These are phyloP conservation scores for Diphasiastrum complanatum DNA, from an alignment of 83 land plant species.

Conservation along the genomic window DNA sequence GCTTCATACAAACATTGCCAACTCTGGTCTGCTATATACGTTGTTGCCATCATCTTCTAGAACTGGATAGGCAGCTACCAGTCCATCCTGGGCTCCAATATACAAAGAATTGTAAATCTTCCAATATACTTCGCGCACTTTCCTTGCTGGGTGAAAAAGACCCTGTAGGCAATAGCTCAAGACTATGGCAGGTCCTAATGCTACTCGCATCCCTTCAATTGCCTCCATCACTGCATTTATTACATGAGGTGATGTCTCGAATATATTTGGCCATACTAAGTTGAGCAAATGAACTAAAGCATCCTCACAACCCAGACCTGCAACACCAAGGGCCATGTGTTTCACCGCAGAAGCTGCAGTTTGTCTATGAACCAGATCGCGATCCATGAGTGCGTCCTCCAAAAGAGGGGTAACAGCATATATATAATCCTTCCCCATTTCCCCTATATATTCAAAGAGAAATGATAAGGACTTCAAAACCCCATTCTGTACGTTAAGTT, in stretches of 20 bases:
- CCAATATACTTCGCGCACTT: slow-evolving; percentile 97
- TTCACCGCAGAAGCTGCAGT: slow-evolving; percentile 99
- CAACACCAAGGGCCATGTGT: slow-evolving; percentile 97
- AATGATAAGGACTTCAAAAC: slow-evolving; percentile 91
- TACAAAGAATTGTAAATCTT: slow-evolving; percentile 92
- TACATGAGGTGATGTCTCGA: slow-evolving; percentile 98
- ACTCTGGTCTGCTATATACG: slow-evolving; percentile 69
- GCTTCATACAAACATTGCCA: slow-evolving; percentile 58
- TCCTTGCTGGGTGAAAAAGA: slow-evolving; percentile 94
- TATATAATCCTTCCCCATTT: slow-evolving; percentile 96
- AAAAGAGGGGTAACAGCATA: slow-evolving; percentile 96
- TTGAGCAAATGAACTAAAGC: slow-evolving; percentile 83
- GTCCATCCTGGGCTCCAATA: slow-evolving; percentile 86
- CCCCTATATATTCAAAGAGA: slow-evolving; percentile 93
- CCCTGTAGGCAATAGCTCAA: slow-evolving; percentile 93
- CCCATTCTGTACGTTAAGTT: slow-evolving; percentile 92
- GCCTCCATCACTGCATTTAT: slow-evolving; percentile 98
- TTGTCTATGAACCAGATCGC: slow-evolving; percentile 96
- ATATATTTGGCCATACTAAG: slow-evolving; percentile 96
- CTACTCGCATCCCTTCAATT: slow-evolving; percentile 96
- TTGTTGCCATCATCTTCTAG: slow-evolving; percentile 70
- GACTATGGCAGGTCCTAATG: slow-evolving; percentile 67
- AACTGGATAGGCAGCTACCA: slow-evolving; percentile 80
- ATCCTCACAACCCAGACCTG: slow-evolving; percentile 96
- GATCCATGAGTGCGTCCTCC: slow-evolving; percentile 94